phyloP scores from a whole-genome alignment of 768 basidiomycete genomes.

The Mycena albidolilacea region DNA sequence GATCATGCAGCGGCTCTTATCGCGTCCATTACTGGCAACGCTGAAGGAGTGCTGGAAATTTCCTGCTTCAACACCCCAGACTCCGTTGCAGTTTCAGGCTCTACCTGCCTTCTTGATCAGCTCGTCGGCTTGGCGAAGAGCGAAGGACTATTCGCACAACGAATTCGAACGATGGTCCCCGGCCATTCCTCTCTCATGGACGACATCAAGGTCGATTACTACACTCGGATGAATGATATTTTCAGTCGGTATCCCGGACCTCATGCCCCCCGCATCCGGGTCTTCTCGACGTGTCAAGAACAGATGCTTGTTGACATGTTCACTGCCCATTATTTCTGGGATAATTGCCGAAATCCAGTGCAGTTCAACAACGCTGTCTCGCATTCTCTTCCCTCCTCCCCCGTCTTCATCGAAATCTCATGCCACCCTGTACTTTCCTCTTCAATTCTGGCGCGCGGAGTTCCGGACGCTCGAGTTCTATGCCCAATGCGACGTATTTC shows the following conservation, averaged over 20 bases:
- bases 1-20: not conserved
- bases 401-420: not conserved
- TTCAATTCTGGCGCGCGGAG: not conserved
- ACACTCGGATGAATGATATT: not conserved
- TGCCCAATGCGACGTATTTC: slow-evolving; percentile 12
- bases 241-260: slow-evolving; percentile 16
- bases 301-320: not conserved
- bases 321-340: slow-evolving; percentile 13
- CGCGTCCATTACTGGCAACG: not conserved
- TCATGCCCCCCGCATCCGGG: slow-evolving; percentile 6
- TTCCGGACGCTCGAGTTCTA: not conserved
- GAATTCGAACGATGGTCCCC: slow-evolving; percentile 45
- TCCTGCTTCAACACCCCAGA: slow-evolving; percentile 49
- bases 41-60: slow-evolving; percentile 39
- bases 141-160: slow-evolving; percentile 45
- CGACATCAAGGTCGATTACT: slow-evolving; percentile 34
- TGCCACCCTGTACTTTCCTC: slow-evolving; percentile 6
- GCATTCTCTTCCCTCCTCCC: not conserved
- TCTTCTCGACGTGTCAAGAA: not conserved
- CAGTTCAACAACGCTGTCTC: slow-evolving; percentile 1
- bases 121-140: slow-evolving; percentile 40
- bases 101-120: slow-evolving; percentile 31
- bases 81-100: slow-evolving; percentile 48
- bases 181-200: slow-evolving; percentile 50
- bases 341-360: slow-evolving; percentile 16